These are phyloP conservation scores for Botryosphaeria dothidea DNA, from an alignment of 2,329 filamentous ascomycete genomes.

Conservation along the genomic window DNA sequence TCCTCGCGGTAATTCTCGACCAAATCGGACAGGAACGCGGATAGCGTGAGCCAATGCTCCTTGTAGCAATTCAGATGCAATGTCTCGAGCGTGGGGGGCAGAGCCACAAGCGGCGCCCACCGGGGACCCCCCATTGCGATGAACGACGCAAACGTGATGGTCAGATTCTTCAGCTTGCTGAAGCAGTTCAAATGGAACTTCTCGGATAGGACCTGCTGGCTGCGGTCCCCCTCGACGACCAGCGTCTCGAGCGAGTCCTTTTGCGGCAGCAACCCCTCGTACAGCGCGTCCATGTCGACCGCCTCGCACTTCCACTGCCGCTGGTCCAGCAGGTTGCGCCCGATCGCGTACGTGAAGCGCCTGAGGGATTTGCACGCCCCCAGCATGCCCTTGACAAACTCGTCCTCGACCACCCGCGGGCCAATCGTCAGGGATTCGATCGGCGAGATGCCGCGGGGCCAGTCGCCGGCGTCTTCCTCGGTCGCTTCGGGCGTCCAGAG, in stretches of 20 bases:
- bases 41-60: slow-evolving; percentile 3
- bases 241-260: neutral
- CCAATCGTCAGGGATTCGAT: neutral
- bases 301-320: neutral
- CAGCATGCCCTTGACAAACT: slow-evolving; percentile 4
- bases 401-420: neutral
- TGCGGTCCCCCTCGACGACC: neutral
- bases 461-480: neutral
- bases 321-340: neutral
- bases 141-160: neutral
- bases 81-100: neutral
- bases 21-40: neutral
- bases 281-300: slow-evolving; percentile 3
- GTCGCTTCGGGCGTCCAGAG: slow-evolving; percentile 3
- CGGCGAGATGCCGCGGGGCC: neutral
- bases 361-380: neutral
- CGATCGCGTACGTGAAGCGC: neutral
- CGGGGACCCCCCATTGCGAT: neutral
- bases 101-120: neutral
- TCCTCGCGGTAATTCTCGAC: slow-evolving; percentile 7
- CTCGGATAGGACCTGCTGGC: neutral
- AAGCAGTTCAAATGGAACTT: neutral
- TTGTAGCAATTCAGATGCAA: neutral
- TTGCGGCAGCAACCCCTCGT: neutral
- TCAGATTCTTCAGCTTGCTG: neutral